These are phyloP conservation scores for Crithidia fasciculata DNA, from an alignment of 208 protist genomes.

Conservation along the genomic window DNA sequence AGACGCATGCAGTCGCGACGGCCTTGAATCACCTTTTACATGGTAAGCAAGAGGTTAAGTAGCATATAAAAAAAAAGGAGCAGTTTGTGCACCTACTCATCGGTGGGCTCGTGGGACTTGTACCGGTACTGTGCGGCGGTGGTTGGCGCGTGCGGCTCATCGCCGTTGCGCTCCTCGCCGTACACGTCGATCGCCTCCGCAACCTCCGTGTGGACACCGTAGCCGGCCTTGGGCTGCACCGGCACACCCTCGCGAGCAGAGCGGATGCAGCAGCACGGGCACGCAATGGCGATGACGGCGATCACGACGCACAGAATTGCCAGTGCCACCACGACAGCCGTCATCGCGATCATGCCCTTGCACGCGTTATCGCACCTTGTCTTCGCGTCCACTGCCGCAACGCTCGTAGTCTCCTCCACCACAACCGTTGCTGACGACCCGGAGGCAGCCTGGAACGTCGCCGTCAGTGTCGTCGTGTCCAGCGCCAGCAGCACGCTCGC, in stretches of 20 bases:
- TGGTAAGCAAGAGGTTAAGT: too few species aligned
- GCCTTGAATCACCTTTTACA: too few species aligned
- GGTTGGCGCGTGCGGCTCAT: neutral
- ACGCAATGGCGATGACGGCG: neutral
- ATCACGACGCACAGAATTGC: neutral
- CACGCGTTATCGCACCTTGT: slow-evolving; percentile 9
- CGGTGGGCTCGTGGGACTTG: too few species aligned
- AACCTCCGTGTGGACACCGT: neutral
- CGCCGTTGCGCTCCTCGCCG: slow-evolving; percentile 1
- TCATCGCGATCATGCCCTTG: slow-evolving; percentile 23
- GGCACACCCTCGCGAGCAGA: too few species aligned
- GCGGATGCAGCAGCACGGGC: slow-evolving; percentile 9
- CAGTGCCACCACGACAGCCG: neutral
- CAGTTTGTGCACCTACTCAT: too few species aligned
- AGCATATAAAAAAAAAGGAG: too few species aligned
- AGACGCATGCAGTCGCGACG: too few species aligned
- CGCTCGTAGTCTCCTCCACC: slow-evolving; percentile 16
- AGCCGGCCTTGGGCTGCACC: neutral
- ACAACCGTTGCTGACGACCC: neutral
- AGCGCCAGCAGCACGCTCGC: slow-evolving; percentile 7
- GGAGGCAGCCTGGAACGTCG: slow-evolving; percentile 4
- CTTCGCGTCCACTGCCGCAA: neutral
- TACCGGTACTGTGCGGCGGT: too few species aligned
- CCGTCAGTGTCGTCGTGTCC: slow-evolving; percentile 12
- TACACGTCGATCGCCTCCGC: slow-evolving; percentile 2